Base-by-base conservation (phyloP, 1,284 basidiomycete genomes). In the Singerocomus rubriflavus region DNA sequence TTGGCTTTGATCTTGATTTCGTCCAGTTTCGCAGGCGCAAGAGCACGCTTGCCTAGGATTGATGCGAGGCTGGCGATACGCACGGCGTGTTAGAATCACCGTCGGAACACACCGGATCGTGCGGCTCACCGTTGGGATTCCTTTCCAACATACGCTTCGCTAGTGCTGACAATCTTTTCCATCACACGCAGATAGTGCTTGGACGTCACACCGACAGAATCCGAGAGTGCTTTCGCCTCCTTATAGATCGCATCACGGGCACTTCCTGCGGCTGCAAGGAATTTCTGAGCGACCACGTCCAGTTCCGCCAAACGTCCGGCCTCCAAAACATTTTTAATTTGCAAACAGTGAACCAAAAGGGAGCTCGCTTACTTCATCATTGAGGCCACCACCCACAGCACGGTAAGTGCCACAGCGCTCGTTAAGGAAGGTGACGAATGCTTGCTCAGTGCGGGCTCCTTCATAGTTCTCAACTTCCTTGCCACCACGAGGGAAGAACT, bases 1-100 rank as follows among this genome's bases (percentile, higher is more conserved):
- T 98, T 98, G 46, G 81, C 79, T 77, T 95, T 96, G 69, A 90
- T 81, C 73, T 93, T 91, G 63, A 98, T 84, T 75, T 98, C 93
- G 69, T 99, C 96, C 39, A 95, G 74, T 73, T 98, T 98, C 46
- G 78, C 71, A 0, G 81, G 76, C 5, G 88, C 78, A 36, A 98
- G 73, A 33, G 77, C 84, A 51, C 84, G 80, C 74, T 92, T 93
- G 65, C 75, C 73, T 52, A 94, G 75, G 61, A 93, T 86, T 56
- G 77, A 78, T 47, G 74, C 72, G 53, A 90, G 69, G n/a, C 86
- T 89, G 49, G 6, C 49, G 50, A 39, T 4, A 42, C 33, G 38
- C 25, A 9, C 12, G 13, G 44, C 44, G 37, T 17, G 33, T 70
- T 49, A 65, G 61, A 26, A 36, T 11, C 27, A 48, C 25, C 32